Percentiles rank a stretch among this genome's conserved stretches.
phyloP scores from a whole-genome alignment of 176 grass and related monocot genomes.

The Eleusine indica region DNA sequence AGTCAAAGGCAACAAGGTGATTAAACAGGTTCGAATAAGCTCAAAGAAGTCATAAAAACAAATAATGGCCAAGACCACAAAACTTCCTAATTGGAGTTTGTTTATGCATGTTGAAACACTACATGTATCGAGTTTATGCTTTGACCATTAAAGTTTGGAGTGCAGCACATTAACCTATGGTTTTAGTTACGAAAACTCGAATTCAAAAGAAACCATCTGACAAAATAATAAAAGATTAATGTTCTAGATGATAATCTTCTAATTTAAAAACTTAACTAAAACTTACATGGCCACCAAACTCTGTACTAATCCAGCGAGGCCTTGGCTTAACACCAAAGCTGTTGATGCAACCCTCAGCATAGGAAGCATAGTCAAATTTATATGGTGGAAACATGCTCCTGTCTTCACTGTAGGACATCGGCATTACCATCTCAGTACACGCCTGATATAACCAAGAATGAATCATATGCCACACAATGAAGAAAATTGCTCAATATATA shows the following conservation, averaged over 20 bases:
- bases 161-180: not conserved
- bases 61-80: slow-evolving; percentile 11
- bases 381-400: slow-evolving; percentile 82
- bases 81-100: slow-evolving; percentile 2
- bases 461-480: slow-evolving; percentile 19
- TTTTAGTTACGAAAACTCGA: not conserved
- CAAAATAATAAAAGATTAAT: not conserved
- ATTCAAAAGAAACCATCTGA: not conserved
- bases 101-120: not conserved
- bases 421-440: slow-evolving; percentile 99
- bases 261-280: not conserved
- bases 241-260: not conserved
- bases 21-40: not conserved
- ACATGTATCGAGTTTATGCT: not conserved
- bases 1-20: not conserved
- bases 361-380: slow-evolving; percentile 68
- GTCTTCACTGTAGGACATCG: slow-evolving; percentile 68
- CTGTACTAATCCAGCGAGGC: slow-evolving; percentile 75
- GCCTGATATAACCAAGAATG: slow-evolving; percentile 60
- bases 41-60: not conserved
- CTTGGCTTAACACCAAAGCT: slow-evolving; percentile 76
- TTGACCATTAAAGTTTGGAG: not conserved
- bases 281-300: slow-evolving; percentile 98
- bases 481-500: not conserved
- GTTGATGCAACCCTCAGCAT: slow-evolving; percentile 55